Conservation (phyloP, 768 basidiomycete species). For the Panaeolus cyanescens region DNA sequence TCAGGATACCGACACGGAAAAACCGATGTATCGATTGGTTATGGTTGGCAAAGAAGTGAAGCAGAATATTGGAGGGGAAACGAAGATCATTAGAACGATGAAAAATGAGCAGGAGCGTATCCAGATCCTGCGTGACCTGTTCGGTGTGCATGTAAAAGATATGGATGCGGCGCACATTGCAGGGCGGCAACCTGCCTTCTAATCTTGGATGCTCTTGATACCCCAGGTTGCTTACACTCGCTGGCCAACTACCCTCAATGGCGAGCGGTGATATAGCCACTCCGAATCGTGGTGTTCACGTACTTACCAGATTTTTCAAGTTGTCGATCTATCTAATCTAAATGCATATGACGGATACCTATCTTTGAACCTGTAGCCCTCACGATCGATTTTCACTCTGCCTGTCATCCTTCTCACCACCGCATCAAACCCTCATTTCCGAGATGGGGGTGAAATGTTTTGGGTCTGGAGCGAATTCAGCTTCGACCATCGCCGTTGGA, state of each 20-base stretch:
- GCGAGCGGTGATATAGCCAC: neutral
- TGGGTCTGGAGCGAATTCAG: too few relatives aligned
- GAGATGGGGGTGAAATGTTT: neutral
- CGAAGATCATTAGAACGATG: conserved; percentile 22
- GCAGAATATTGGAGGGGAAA: conserved; percentile 19
- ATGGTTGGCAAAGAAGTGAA: conserved; percentile 29
- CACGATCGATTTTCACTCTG: neutral
- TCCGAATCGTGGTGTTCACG: neutral
- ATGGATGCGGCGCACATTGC: conserved; percentile 21
- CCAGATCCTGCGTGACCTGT: conserved; percentile 24
- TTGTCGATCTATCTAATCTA: neutral
- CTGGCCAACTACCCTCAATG: neutral
- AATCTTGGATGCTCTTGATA: neutral
- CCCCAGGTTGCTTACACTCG: neutral
- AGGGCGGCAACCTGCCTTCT: conserved; percentile 24
- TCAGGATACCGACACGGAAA: neutral
- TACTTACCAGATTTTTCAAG: neutral
- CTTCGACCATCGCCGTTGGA: neutral
- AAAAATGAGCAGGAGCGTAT: conserved; percentile 31
- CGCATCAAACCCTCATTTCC: conserved; percentile 1
- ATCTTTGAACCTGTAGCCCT: too few relatives aligned
- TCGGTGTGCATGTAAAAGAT: conserved; percentile 25
- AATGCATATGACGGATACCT: neutral
- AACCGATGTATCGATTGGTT: conserved; percentile 19
- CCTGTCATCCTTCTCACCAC: neutral